Percentiles rank a stretch among this genome's conserved stretches.
Evolutionary conservation across 768 basidiomycete species (phyloP).

Genomic region (Russula earlei): DNA sequence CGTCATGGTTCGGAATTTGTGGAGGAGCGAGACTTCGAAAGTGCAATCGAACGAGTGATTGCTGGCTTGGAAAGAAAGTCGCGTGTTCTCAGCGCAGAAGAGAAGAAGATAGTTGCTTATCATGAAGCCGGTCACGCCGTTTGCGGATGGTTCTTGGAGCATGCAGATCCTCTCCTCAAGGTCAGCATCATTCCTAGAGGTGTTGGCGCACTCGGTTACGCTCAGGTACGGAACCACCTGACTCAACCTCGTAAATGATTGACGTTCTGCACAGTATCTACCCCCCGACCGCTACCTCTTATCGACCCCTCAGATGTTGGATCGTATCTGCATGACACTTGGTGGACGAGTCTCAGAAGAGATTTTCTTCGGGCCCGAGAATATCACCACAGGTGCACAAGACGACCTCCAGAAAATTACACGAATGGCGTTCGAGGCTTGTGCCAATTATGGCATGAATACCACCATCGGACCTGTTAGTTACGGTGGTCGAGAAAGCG

Average conservation of each 20-base stretch:
- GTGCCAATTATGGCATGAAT: slow-evolving; percentile 97
- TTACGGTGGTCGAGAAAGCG: slow-evolving; percentile 81
- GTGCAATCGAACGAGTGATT: slow-evolving; percentile 95
- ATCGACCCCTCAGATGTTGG: slow-evolving; percentile 87
- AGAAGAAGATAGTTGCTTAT: slow-evolving; percentile 98
- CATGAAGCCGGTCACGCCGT: slow-evolving; percentile 99
- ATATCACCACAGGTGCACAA: slow-evolving; percentile 96
- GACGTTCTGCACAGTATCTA: slow-evolving; percentile 52
- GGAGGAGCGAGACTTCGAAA: slow-evolving; percentile 83
- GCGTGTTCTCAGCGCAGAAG: slow-evolving; percentile 82
- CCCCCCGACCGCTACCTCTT: slow-evolving; percentile 94
- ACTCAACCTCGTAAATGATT: background rate
- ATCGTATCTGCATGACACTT: slow-evolving; percentile 97
- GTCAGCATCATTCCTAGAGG: slow-evolving; percentile 98
- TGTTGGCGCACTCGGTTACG: slow-evolving; percentile 91
- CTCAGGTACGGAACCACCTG: slow-evolving; percentile 48
- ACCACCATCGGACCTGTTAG: slow-evolving; percentile 89
- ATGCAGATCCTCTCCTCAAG: slow-evolving; percentile 93
- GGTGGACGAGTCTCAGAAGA: slow-evolving; percentile 98
- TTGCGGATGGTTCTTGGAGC: slow-evolving; percentile 97
- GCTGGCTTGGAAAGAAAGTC: slow-evolving; percentile 96
- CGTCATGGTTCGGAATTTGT: slow-evolving; percentile 73
- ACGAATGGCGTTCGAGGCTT: slow-evolving; percentile 92
- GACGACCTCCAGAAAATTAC: slow-evolving; percentile 98
- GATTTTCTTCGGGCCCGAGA: slow-evolving; percentile 86